Evolutionary conservation across 495 filamentous ascomycete species (phyloP), one percentile per base, ranked within the genome.

Genomic region (Penicillium chermesinum): DNA sequence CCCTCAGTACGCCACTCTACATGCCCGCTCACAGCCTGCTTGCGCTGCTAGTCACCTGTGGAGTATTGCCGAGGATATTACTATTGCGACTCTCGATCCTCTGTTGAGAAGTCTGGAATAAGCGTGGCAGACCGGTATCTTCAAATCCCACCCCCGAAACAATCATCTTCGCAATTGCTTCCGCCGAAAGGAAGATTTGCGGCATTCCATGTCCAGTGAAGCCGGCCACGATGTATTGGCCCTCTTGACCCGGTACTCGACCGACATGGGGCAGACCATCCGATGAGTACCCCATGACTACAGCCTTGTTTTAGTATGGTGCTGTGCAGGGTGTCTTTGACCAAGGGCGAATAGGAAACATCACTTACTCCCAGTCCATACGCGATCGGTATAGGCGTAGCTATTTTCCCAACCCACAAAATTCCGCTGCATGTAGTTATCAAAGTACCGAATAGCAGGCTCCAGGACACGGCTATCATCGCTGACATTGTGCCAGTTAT

Each of bases 301-400:
- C 41, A 13, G 16, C 34, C n/a, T 19, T 44, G 52, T 37, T 10
- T 49, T 39, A 42, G 33, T 13, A 10, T 17, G 22, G 41, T 41
- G 30, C 9, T 12, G 17, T 14, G n/a, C 34, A 38, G 42, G 7
- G 14, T 21, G 15, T 19, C n/a, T n/a, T n/a, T n/a, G n/a, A n/a
- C n/a, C n/a, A n/a, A n/a, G n/a, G n/a, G n/a, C 4, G 35, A 33
- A 14, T 16, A 49, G 45, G 54, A 35, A 53, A 44, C 30, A 42
- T 48, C 21, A 64, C 73, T 57, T 70, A 64, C 75, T 77, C 0
- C 76, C 77, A 10, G 74, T 76, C 78, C 77, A 82, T 2, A 77
- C 66, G 1, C 62, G 59, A 21, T 77, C 69, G 2, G 67, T 62
- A 34, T 72, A 57, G 4, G 67, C 70, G 38, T 55, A 50, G n/a